Percentiles rank a stretch among this genome's conserved stretches.
phyloP scores from a whole-genome alignment of 768 basidiomycete genomes.

The Boletus bicolor region DNA sequence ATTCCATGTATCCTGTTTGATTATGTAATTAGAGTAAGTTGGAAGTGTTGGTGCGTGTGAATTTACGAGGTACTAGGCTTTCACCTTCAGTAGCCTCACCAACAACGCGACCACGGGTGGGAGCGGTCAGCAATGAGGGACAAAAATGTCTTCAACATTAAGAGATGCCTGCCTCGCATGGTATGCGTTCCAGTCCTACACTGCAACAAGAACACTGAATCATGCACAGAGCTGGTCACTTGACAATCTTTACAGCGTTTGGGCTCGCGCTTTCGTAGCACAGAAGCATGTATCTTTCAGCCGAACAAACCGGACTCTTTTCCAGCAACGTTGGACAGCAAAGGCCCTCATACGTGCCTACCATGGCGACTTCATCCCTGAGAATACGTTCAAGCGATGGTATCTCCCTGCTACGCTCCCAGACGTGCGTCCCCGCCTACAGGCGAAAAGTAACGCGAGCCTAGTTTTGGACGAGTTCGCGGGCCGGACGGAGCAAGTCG shows the following conservation, averaged over 20 bases:
- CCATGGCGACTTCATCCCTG: slow-evolving; percentile 92
- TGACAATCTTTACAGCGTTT: slow-evolving; percentile 87
- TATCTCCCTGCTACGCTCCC: slow-evolving; percentile 86
- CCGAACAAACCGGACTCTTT: slow-evolving; percentile 58
- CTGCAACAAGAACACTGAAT: neutral
- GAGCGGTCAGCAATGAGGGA: slow-evolving; percentile 42
- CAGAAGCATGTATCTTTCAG: slow-evolving; percentile 51
- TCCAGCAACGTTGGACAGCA: slow-evolving; percentile 88
- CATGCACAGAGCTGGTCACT: slow-evolving; percentile 78
- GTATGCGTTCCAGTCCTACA: slow-evolving; percentile 35
- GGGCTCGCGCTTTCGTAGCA: slow-evolving; percentile 64
- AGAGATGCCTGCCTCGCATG: slow-evolving; percentile 76
- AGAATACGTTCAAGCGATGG: slow-evolving; percentile 92
- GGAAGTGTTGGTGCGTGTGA: too few species aligned
- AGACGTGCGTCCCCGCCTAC: slow-evolving; percentile 68
- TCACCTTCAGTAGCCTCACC: neutral
- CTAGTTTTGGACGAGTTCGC: slow-evolving; percentile 56
- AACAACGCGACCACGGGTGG: neutral
- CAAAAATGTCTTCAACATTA: slow-evolving; percentile 41
- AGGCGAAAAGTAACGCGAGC: slow-evolving; percentile 34
- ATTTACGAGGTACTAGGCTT: neutral
- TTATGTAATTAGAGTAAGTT: neutral
- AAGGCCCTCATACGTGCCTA: slow-evolving; percentile 88
- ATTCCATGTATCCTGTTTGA: neutral
- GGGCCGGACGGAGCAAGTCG: slow-evolving; percentile 43